Evolutionary conservation across 805 yeast species (phyloP), one percentile per base, ranked within the genome.

Genomic region (Ogataea henricii): DNA sequence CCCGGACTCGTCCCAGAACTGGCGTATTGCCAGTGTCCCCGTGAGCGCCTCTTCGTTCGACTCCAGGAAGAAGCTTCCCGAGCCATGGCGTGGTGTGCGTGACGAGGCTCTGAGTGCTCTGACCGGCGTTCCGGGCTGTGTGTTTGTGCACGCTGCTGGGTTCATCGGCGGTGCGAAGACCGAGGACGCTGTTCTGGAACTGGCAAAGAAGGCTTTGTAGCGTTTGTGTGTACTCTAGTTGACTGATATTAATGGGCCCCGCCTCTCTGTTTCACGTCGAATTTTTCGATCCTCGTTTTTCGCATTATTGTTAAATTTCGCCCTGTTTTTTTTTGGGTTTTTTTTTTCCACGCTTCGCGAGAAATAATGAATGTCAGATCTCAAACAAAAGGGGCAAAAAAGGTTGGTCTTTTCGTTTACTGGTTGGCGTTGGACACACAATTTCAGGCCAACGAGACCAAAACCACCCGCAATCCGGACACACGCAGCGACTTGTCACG

Each of bases 1-100:
- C 69, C 72, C 82, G 25, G 96, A 91, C 62, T 76, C 85, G n/a
- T 70, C 81, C 12, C 71, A 73, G 32, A 74, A 77, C 41, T 89
- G 95, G 92, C 81, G 99, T 72, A 80, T 94, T 42, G 87, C 96
- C 40, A 91, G 97, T 4, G 97, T 92, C 21, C 85, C 96, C n/a
- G 76, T 84, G n/a, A 74, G 81, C 26, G 72, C 87, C 3, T 73
- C 85, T 6, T 83, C 95, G 13, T 94, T 94, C 64, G 87, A 83
- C 53, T 87, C 89, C 63, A 82, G 99, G 71, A 79, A 80, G 67
- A 86, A 96, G 25, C 76, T 94, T 49, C 97, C 97, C 12, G 94
- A 87, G 66, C 78, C 81, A 16, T 87, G 96, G 89, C 81, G 99
- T 73, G 99, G 99, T n/a, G 71, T 91, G 40, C 82, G 99, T 65